Evolutionary conservation across 2,329 filamentous ascomycete genomes (phyloP), one percentile per base, ranked within the genome.

Genomic region (Xylariaceae sp.): DNA sequence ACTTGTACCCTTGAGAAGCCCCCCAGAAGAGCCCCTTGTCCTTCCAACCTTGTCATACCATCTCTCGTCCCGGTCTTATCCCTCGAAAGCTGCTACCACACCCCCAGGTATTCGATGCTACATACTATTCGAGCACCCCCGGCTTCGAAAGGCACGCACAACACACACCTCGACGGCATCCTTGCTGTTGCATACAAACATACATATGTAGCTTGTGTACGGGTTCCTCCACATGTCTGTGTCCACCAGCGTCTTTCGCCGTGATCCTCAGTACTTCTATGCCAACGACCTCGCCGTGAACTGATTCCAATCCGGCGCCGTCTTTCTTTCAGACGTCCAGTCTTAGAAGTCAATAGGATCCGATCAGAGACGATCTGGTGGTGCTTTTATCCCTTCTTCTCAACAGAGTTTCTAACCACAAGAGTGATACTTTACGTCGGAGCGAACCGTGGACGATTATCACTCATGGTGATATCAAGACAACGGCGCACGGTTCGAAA

Each of bases 101-200:
- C 64, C 58, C 58, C 60, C 61, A 62, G 47, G 56, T 59, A 61
- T 60, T 54, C 58, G 51, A 40, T 46, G 22, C 22, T 27, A 27
- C 22, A 41, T 56, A 45, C 53, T 51, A 52, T 58, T 61, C 56
- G 57, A 58, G 57, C 52, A 56, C 58, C 60, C 62, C 56, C 58
- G 61, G 58, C 58, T 61, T 63, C 51, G 52, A 58, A 54, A 62
- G 55, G 59, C 61, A 58, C 58, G 54, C 54, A 60, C 55, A 54
- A 32, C 43, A 54, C 51, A 41, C 43, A 44, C 35, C 15, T 38
- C 12, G 15, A 38, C 41, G 43, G 22, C 48, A 68, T 65, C 69
- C 68, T 62, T 69, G 67, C 60, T 63, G 54, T 58, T 67, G 69
- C 63, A 69, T 68, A 64, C 62, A 66, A 59, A 64, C 61, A 62